phyloP scores from a whole-genome alignment of 352 stramenopile genomes.

The Phytophthora nicotianae region DNA sequence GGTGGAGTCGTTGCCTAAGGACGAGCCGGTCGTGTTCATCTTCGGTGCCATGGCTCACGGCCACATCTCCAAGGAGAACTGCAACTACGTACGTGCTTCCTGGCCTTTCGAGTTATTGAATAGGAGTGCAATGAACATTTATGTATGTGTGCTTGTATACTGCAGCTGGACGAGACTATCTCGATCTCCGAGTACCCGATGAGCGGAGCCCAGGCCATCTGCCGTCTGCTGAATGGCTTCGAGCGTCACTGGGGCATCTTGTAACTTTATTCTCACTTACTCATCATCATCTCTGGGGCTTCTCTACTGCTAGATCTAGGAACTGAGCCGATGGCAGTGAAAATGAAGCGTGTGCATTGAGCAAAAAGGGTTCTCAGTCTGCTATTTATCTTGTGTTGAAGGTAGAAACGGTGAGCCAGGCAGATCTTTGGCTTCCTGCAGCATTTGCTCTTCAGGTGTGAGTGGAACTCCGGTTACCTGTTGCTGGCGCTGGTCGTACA shows the following conservation, averaged over 20 bases:
- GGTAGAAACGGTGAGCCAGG: constrained; percentile 45
- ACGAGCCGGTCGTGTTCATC: constrained; percentile 97
- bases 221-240: constrained; percentile 96
- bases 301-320: constrained; percentile 11
- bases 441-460: constrained; percentile 91
- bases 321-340: constrained; percentile 4
- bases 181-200: constrained; percentile 98
- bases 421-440: constrained; percentile 92
- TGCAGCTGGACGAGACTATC: constrained; percentile 95
- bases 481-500: constrained; percentile 95
- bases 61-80: constrained; percentile 97
- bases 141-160: constrained; percentile 15
- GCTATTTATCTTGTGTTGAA: constrained; percentile 12
- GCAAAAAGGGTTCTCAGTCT: constrained; percentile 1
- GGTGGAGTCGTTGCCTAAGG: constrained; percentile 89
- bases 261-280: constrained; percentile 62
- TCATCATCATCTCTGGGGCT: neutral
- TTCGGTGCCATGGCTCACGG: constrained; percentile 98
- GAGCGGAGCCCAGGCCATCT: constrained; percentile 96
- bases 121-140: neutral
- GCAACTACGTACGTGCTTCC: constrained; percentile 89
- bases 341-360: constrained; percentile 19
- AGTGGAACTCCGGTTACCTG: constrained; percentile 88
- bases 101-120: neutral
- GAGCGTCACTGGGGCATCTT: constrained; percentile 99